A percentile compares a stretch with the other conserved stretches of the same genome.
Conservation (phyloP, 2,329 filamentous ascomycete genomes). For the Phialemonium atrogriseum region DNA sequence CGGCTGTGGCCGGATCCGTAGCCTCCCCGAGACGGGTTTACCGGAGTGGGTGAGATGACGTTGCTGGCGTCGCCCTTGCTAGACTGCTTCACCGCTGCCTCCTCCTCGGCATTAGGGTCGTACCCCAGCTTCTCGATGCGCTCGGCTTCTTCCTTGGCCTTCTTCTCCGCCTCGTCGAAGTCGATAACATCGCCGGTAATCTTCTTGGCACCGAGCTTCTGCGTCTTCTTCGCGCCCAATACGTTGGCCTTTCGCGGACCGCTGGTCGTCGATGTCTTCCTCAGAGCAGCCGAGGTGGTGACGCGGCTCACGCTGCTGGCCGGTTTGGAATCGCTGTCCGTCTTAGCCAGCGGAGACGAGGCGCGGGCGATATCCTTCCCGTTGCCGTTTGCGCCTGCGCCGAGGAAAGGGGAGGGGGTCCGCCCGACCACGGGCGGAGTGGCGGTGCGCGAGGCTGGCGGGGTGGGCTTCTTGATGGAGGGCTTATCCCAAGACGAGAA, state of each 20-base stretch:
- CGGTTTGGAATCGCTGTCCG: conserved; percentile 42
- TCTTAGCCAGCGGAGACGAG: conserved; percentile 69
- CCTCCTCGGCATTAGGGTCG: conserved; percentile 79
- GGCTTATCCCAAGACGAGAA: conserved; percentile 99
- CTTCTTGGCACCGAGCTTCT: conserved; percentile 91
- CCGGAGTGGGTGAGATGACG: conserved; percentile 66
- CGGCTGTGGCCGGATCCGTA: conserved; percentile 51
- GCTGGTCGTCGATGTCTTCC: conserved; percentile 58
- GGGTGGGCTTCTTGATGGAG: conserved; percentile 90
- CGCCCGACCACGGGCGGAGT: conserved; percentile 77
- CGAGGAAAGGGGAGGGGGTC: conserved; percentile 85
- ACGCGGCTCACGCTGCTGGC: conserved; percentile 56
- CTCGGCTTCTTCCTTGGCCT: conserved; percentile 95
- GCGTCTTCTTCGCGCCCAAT: conserved; percentile 75
- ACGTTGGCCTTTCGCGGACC: conserved; percentile 76
- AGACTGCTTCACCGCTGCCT: conserved; percentile 30
- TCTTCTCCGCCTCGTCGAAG: conserved; percentile 95
- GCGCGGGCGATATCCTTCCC: conserved; percentile 67
- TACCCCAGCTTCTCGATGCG: conserved; percentile 93
- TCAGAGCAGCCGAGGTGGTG: conserved; percentile 71
- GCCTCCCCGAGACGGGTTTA: conserved; percentile 55
- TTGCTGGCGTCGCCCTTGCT: conserved; percentile 41
- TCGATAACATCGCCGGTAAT: conserved; percentile 73
- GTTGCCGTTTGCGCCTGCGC: conserved; percentile 60
- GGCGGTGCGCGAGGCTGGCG: conserved; percentile 80